These are phyloP conservation scores for Penicillium decumbens DNA, from an alignment of 2,329 filamentous ascomycete species.

Conservation along the genomic window DNA sequence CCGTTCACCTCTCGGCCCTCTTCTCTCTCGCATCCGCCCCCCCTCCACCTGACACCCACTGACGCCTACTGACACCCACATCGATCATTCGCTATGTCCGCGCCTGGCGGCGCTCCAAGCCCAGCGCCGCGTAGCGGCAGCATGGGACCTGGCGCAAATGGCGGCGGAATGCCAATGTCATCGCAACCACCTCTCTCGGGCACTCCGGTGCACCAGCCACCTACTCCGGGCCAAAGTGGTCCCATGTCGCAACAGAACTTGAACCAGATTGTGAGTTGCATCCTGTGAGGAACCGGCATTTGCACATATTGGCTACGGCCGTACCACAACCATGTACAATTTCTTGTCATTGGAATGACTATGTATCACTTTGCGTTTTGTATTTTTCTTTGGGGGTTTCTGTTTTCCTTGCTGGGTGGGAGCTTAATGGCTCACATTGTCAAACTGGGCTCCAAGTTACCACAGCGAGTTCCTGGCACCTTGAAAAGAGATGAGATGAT, in stretches of 20 bases:
- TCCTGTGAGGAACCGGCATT: not conserved
- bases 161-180: constrained; percentile 44
- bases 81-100: constrained; percentile 36
- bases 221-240: constrained; percentile 38
- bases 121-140: constrained; percentile 47
- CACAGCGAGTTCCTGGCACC: not conserved
- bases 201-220: constrained; percentile 44
- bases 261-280: constrained; percentile 81
- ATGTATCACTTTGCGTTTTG: not conserved
- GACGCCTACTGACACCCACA: not conserved
- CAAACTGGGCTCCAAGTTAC: not conserved
- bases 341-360: not conserved
- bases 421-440: not conserved
- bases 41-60: not conserved
- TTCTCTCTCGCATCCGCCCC: not conserved
- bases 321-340: not conserved
- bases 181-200: constrained; percentile 47
- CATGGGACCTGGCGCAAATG: constrained; percentile 41
- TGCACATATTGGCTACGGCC: not conserved
- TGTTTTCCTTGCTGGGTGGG: not conserved
- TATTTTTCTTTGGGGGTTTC: not conserved
- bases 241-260: constrained; percentile 78
- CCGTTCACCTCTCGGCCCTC: constrained; percentile 6
- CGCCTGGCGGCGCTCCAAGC: constrained; percentile 45
- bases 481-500: not conserved